A percentile compares a stretch with the other conserved stretches of the same genome.
These are phyloP conservation scores for Penicillium sp. DNA, from an alignment of 2,329 filamentous ascomycete genomes.

Conservation along the genomic window DNA sequence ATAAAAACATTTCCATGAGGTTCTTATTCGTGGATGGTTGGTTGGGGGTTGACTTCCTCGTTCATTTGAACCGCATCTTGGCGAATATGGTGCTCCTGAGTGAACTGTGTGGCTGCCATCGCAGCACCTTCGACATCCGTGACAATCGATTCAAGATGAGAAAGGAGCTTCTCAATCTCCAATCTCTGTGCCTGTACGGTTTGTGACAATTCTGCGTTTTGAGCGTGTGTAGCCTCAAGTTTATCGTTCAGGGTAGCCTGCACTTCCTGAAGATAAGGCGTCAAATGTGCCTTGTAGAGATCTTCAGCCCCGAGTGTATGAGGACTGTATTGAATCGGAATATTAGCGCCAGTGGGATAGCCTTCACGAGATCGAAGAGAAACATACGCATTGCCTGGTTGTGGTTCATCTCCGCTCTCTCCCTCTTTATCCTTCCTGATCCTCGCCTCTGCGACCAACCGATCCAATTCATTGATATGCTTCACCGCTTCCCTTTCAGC, in stretches of 20 bases:
- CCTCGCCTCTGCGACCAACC: constrained; percentile 59
- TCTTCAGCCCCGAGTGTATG: constrained; percentile 59
- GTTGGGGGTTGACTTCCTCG: constrained; percentile 37
- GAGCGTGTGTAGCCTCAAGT: constrained; percentile 50
- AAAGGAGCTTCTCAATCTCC: constrained; percentile 58
- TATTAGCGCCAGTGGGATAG: constrained; percentile 2
- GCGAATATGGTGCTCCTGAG: constrained; percentile 38
- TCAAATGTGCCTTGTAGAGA: constrained; percentile 59
- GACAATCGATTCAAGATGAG: constrained; percentile 56
- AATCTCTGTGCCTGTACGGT: constrained; percentile 54
- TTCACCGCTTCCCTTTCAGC: constrained; percentile 56
- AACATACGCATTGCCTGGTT: constrained; percentile 48
- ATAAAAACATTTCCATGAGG: neutral
- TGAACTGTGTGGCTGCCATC: constrained; percentile 42
- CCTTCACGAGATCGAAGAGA: neutral
- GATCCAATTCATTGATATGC: constrained; percentile 61
- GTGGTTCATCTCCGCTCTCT: constrained; percentile 34
- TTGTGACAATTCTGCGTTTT: constrained; percentile 55
- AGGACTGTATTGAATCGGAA: constrained; percentile 42
- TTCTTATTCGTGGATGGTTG: constrained; percentile 23
- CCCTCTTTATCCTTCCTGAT: constrained; percentile 47
- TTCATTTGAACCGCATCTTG: constrained; percentile 47
- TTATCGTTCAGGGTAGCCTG: constrained; percentile 51
- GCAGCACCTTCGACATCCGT: constrained; percentile 56
- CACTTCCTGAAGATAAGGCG: constrained; percentile 55